Base-by-base conservation (phyloP, 345 rosid species). In the Psidium guajava region DNA sequence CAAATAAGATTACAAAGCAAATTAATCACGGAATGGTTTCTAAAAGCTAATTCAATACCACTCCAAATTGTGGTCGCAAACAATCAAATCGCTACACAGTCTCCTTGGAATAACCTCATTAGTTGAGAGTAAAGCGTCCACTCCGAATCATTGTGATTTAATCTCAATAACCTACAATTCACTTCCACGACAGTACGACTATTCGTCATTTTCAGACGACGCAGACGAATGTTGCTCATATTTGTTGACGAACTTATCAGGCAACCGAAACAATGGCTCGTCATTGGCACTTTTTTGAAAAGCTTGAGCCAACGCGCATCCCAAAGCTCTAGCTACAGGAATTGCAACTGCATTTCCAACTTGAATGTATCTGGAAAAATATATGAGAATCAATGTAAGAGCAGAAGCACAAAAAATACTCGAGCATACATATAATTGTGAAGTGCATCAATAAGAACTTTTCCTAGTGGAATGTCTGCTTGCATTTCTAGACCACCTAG, bases 311-410 rank as follows among this genome's bases (percentile, higher is more conserved):
- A 94, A 56, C 0, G 91, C 87, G 28, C 89, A 96, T 11, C 96
- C 97, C 5, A 95, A 85, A 2, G 98, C 98, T 25, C 91, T 88
- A 22, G 96, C 93, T 25, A 94, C 96, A 0, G 95, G 98, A 25
- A 93, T 93, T 0, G 99, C 97, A 1, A 94, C 96, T 0, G 95
- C 97, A 83, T 95, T 96, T 1, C 98, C 98, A 0, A 94, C 96
- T 89, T 93, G 98, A 24, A 82, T 90, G 27, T 96, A 96, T 85
- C 98, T 94, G 50, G 82, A 75, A 11, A 83, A 14, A 25, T 18
- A 49, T 8, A 10, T n/a, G 40, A 27, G 51, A 8, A 56, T 14
- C 55, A 47, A 85, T 24, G 11, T 32, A 73, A 32, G 61, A 85
- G 27, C 27, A 21, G 7, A 8, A 57, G 25, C 8, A 51, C 5